Evolutionary conservation across 345 rosid genomes (phyloP), one percentile per base, ranked within the genome.

Genomic region (Eucalyptus erythrocorys): DNA sequence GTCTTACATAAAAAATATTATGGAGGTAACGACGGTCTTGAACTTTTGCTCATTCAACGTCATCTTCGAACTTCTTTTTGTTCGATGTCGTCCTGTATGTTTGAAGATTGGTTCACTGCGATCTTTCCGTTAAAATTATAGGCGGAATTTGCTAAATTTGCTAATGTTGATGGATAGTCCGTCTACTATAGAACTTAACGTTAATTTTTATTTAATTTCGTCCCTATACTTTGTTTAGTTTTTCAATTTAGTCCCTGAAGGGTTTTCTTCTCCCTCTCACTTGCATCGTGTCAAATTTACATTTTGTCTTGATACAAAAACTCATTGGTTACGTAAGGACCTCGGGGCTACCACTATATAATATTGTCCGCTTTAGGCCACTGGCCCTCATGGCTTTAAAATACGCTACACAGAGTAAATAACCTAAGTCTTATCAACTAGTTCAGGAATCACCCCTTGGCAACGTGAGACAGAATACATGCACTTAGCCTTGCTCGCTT

Each of bases 291-390:
- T 76, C 84, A 40, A 76, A 21, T 76, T 76, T 40, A 40, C 16
- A 15, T 40, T 40, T 40, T 21, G 22, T 21, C 84, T 26, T 1
- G 27, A 40, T 40, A 6, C 30, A 42, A 76, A 37, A 40, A 10
- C 30, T 76, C 27, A 40, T 76, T 10, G 5, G 24, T 51, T 51
- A 51, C 8, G 26, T 51, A 51, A 51, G 57, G 57, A 51, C 2
- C 26, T 0, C 0, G 3, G 47, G 57, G 26, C 26, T 51, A 2
- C 2, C 26, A 21, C 4, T 51, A 51, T 21, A 26, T 51, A 51
- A 19, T 51, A 51, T 3, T 51, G 4, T 51, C 26, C 10, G 2
- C 8, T 51, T 51, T 51, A 24, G 57, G 10, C 4, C 57, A 51
- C 2, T 51, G 2, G 57, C 57, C 4, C 24, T 51, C 57, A 51